Evolutionary conservation across 208 protist genomes (phyloP), one percentile per base, ranked within the genome.

Genomic region (Trypanosoma grayi): DNA sequence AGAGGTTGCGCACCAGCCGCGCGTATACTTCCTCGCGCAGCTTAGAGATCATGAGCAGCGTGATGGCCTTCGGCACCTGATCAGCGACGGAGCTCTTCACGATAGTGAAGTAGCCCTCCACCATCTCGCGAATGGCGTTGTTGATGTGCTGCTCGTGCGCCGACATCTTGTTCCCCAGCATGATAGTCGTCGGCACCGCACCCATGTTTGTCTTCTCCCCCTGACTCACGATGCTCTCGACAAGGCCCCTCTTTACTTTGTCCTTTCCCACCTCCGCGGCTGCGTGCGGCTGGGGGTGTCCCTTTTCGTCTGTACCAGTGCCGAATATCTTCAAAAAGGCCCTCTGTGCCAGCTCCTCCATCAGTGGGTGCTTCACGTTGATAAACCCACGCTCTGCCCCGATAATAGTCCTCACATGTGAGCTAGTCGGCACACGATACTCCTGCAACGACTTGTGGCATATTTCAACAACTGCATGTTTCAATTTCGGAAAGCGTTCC

Each of bases 51-150:
- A 99, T 90, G 50, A 99, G 98, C 57, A 98, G 86, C 56, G 98
- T 99, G 52, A 99, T 98, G 22, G 94, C 88, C 81, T 99, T 99
- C 39, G 98, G 98, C 8, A 99, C 94, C 60, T 92, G 83, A 66
- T 99, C 98, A 37, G 82, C 62, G 20, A 98, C 81, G 79, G 89
- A 95, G 39, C 83, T 85, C 70, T 95, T 92, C 41, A 97, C 82
- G 66, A 97, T 94, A 7, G 63, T 61, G 46, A 97, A 97, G 77
- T 98, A 97, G 30, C 85, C 86, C 75, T 92, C 87, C 51, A 96
- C 86, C 83, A 96, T 94, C 60, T 93, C 84, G 14, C 85, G 80
- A 36, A 94, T 90, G 30, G 80, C 81, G 63, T 77, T 80, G 76
- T 96, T 85, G 68, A 92, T 87, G 55, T 75, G 70, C 70, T 86